Base-by-base conservation (phyloP, 495 filamentous ascomycete species). In the Oidiodendron maius region DNA sequence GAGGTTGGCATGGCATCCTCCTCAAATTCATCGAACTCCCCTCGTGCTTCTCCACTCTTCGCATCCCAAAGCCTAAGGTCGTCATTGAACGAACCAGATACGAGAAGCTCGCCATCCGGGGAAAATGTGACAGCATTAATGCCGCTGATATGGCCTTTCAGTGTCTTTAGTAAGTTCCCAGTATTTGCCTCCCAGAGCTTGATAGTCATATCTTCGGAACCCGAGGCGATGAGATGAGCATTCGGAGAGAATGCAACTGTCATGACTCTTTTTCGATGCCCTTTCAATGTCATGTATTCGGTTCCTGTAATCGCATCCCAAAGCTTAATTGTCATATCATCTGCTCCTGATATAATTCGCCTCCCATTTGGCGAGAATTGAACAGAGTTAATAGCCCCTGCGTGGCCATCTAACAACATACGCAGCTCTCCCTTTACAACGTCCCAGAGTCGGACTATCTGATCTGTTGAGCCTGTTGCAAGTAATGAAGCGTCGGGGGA, bases 241-340 rank as follows among this genome's bases (percentile, higher is more conserved):
- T 89, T 83, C 9, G 23, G 47, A 3, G 59, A 93, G 95, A 64
- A 95, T 86, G 5, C 96, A 70, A 26, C 82, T 76, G 50, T 96
- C 82, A 15, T 20, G 22, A 96, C 80, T 6, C 87, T 89, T 28
- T 74, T 81, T 11, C 70, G 76, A 58, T 96, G 91, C 3, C 81
- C 82, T 11, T 76, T 76, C 28, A 93, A 81, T 3, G 81, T 93
- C 16, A 26, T 47, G 34, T 39, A 28, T 15, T 46, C 10, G 0
- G 35, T 46, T 22, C 61, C 60, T 3, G 57, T 60, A 2, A 40
- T 22, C 4, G 25, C 38, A 36, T 50, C 46, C 52, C 47, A 50
- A 24, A 50, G 46, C 22, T 44, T 35, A 10, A 55, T 28, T 22
- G 26, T 48, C 36, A 8, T 11, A 17, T 16, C 36, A 39, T 10